Evolutionary conservation across 441 rosid species (phyloP).

Genomic region (Adansonia grandidieri): DNA sequence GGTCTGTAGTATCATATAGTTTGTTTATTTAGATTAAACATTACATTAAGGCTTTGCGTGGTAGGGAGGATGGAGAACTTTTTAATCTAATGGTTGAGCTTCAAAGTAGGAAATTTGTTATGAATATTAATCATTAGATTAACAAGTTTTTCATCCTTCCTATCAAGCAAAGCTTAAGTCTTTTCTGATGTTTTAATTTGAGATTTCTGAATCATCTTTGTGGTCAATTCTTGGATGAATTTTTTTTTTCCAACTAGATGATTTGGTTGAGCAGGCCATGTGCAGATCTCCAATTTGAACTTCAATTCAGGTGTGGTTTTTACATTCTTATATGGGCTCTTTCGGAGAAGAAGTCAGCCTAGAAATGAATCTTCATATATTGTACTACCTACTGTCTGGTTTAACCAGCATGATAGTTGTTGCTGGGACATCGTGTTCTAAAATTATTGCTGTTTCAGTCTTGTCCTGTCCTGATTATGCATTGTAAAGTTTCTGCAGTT

Average conservation of each 20-base stretch:
- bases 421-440: conserved; percentile 37
- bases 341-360: conserved; percentile 16
- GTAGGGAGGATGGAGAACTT: too few species aligned
- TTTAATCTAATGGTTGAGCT: too few species aligned
- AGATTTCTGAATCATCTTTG: conserved; percentile 50
- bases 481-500: conserved; percentile 26
- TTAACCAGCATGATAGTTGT: conserved; percentile 38
- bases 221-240: conserved; percentile 69
- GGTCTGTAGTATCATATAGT: conserved; percentile 20
- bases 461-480: conserved; percentile 23
- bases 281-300: conserved; percentile 45
- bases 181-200: conserved; percentile 30
- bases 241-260: conserved; percentile 53
- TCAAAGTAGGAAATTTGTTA: too few species aligned
- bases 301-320: conserved; percentile 50
- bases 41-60: conserved; percentile 23
- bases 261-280: conserved; percentile 63
- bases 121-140: too few species aligned
- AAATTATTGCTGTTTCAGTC: conserved; percentile 34
- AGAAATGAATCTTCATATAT: conserved; percentile 19
- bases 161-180: background rate
- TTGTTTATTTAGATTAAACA: conserved; percentile 21
- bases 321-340: conserved; percentile 28
- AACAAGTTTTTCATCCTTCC: too few species aligned
- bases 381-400: conserved; percentile 21